Evolutionary conservation across 164 flowering plant genomes (phyloP), one percentile per base, ranked within the genome.

Genomic region (Aristolochia californica): DNA sequence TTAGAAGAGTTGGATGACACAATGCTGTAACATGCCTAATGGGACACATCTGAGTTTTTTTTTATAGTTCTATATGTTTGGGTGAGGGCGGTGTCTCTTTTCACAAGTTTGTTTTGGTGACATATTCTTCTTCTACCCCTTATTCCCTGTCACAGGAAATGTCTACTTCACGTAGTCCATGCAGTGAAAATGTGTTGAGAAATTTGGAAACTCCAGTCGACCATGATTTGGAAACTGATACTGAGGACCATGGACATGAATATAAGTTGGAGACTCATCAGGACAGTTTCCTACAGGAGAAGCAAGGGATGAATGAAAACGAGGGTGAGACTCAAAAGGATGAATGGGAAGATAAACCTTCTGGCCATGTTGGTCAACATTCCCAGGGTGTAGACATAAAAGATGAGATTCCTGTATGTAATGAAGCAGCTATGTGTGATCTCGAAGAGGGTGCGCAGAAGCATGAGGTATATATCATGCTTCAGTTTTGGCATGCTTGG

Each of bases 181-280:
- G 61, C 56, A 77, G 75, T 53, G 93, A 77, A 59, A 83, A 81
- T 58, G 75, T 77, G 54, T 84, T 87, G 43, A 77, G 85, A 52
- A 74, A 81, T 74, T 64, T 71, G 69, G 91, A 73, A 54, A 67
- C 66, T 53, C 76, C 91, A 13, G 63, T 67, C 13, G 80, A 77
- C 22, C 68, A 27, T 5, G 87, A 85, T 67, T 75, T 70, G 24
- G 87, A 82, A 44, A 71, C 64, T 68, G 83, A 76, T 43, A 50
- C 74, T 56, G 85, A 81, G 66, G 84, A 66, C 43, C 72, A 55
- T 56, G 76, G 59, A 47, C 76, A 68, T 45, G 75, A 79, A 53
- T 27, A 61, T 47, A 78, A 78, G 62, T 14, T 53, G 59, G 78
- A 70, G 59, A 60, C 22, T 17, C 69, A 57, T 43, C 63, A 68